Evolutionary conservation across 176 grass and related monocot genomes (phyloP).

Genomic region (Triticum dicoccoides): DNA sequence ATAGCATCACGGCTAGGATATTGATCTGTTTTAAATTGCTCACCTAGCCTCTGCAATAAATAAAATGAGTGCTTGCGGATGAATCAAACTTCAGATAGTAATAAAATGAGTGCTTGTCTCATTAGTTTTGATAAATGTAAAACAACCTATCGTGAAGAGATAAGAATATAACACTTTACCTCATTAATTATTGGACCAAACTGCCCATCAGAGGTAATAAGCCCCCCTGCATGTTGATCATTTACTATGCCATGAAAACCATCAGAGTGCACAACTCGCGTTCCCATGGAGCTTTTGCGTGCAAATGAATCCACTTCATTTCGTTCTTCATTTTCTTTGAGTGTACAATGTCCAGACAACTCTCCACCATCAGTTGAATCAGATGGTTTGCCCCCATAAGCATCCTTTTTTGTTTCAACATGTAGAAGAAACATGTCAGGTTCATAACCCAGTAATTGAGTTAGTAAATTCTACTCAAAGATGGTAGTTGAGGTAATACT

Average conservation of each 20-base stretch:
- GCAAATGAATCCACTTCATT: slow-evolving; percentile 21
- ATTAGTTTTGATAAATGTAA: neutral
- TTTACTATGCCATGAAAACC: slow-evolving; percentile 29
- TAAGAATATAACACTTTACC: neutral
- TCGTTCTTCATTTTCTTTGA: neutral
- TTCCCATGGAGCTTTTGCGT: slow-evolving; percentile 14
- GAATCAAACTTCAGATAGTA: neutral
- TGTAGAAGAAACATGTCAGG: slow-evolving; percentile 33
- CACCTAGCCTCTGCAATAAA: slow-evolving; percentile 42
- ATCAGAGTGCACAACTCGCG: neutral
- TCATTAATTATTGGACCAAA: too few species aligned
- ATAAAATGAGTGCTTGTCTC: neutral
- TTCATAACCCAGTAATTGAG: neutral
- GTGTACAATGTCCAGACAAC: slow-evolving; percentile 49
- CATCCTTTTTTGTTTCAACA: slow-evolving; percentile 57
- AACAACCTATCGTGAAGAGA: neutral
- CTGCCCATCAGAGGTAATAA: too few species aligned
- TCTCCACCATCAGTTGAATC: slow-evolving; percentile 69
- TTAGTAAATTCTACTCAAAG: neutral
- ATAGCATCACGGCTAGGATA: slow-evolving; percentile 41
- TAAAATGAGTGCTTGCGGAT: neutral
- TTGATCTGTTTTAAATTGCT: slow-evolving; percentile 46
- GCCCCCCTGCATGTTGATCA: too few species aligned
- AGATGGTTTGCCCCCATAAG: slow-evolving; percentile 47
- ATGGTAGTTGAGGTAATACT: neutral